Conservation (phyloP, 768 basidiomycete genomes). For the Tylopilus plumbeoviolaceoides region DNA sequence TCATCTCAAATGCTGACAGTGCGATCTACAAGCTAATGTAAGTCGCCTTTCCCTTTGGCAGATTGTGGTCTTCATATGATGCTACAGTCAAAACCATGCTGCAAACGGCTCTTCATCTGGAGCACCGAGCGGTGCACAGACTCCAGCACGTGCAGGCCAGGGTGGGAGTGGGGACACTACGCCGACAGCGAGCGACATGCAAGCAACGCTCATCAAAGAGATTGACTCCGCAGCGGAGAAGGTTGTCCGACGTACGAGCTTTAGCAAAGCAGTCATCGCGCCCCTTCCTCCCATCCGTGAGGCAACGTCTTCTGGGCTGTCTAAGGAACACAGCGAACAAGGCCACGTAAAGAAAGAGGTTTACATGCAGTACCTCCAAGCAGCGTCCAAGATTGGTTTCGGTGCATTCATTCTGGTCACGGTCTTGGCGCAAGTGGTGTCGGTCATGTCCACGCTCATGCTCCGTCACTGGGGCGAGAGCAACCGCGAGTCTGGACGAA, state of each 20-base stretch:
- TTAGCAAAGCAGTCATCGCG: slow-evolving; percentile 51
- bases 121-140: slow-evolving; percentile 41
- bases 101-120: slow-evolving; percentile 38
- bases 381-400: slow-evolving; percentile 75
- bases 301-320: slow-evolving; percentile 42
- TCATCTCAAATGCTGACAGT: slow-evolving; percentile 56
- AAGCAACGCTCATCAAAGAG: slow-evolving; percentile 23
- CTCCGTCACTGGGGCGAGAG: slow-evolving; percentile 82
- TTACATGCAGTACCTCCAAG: slow-evolving; percentile 73
- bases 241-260: slow-evolving; percentile 52
- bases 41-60: slow-evolving; percentile 21
- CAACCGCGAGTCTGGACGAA: slow-evolving; percentile 57
- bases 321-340: slow-evolving; percentile 72
- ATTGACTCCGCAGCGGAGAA: slow-evolving; percentile 49
- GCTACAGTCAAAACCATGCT: slow-evolving; percentile 44
- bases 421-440: slow-evolving; percentile 51
- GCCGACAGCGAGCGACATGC: slow-evolving; percentile 13
- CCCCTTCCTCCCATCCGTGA: slow-evolving; percentile 37
- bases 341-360: slow-evolving; percentile 77
- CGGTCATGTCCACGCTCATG: slow-evolving; percentile 58
- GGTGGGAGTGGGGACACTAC: slow-evolving; percentile 15
- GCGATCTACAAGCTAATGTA: slow-evolving; percentile 76
- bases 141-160: slow-evolving; percentile 40
- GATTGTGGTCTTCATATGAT: neutral
- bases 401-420: slow-evolving; percentile 56